A percentile compares a stretch with the other conserved stretches of the same genome.
Conservation (phyloP, 2,329 filamentous ascomycete species). For the Ramularia endophylla region DNA sequence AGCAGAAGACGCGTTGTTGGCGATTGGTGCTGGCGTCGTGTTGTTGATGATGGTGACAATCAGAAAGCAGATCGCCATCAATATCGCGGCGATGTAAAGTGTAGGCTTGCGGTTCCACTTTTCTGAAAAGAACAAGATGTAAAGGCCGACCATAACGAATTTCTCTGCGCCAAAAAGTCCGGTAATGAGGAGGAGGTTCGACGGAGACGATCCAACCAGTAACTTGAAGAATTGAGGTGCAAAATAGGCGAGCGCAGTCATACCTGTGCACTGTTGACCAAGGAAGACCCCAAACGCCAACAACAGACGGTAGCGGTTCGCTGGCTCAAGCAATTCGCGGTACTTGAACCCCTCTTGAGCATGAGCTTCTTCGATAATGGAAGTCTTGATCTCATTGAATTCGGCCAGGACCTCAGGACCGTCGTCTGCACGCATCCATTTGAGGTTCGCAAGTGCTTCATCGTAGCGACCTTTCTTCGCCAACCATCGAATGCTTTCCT, state of each 20-base stretch:
- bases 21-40: slow-evolving; percentile 21
- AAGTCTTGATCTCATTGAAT: slow-evolving; percentile 46
- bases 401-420: slow-evolving; percentile 34
- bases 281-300: slow-evolving; percentile 45
- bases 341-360: slow-evolving; percentile 32
- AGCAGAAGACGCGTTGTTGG: slow-evolving; percentile 27
- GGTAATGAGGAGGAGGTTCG: slow-evolving; percentile 46
- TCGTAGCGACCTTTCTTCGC: slow-evolving; percentile 41
- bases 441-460: slow-evolving; percentile 44
- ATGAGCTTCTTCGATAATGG: slow-evolving; percentile 42
- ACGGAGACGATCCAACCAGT: slow-evolving; percentile 42
- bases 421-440: slow-evolving; percentile 47
- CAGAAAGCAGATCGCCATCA: slow-evolving; percentile 34
- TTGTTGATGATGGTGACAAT: slow-evolving; percentile 31
- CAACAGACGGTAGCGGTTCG: slow-evolving; percentile 42
- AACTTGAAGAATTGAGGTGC: slow-evolving; percentile 51
- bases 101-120: slow-evolving; percentile 37
- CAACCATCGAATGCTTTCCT: slow-evolving; percentile 49
- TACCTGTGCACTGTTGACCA: slow-evolving; percentile 48
- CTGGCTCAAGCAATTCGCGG: slow-evolving; percentile 40
- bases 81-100: slow-evolving; percentile 21
- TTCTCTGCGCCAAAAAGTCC: slow-evolving; percentile 51
- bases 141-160: slow-evolving; percentile 42
- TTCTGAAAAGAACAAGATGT: slow-evolving; percentile 49
- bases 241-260: slow-evolving; percentile 50